Evolutionary conservation across 192 early-diverging fungal genomes (phyloP), one percentile per base, ranked within the genome.

Genomic region (Diversispora epigaea): DNA sequence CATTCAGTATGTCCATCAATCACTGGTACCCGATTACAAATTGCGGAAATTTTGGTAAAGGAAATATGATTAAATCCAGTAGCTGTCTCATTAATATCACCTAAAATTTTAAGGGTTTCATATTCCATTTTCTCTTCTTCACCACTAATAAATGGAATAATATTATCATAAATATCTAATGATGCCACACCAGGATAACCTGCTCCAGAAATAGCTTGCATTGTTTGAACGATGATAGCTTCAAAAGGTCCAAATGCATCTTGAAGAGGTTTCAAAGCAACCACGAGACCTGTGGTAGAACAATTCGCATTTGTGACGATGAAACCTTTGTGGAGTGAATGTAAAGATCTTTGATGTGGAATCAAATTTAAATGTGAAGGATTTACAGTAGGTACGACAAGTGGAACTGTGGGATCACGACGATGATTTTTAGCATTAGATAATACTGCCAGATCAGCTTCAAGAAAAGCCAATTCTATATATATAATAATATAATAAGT

Each of bases 351-450:
- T 83, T 96, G 95, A 75, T 89, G 85, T 21, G 87, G 71, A 67
- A 97, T 84, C 43, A 95, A 77, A 70, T 92, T 90, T 79, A 97
- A 91, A 80, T 99, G 97, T 44, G 89, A 84, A 0, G 96, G 78
- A 81, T 99, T 99, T 71, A 93, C 95, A 14, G 93, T 86, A 17
- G 97, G 97, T 8, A 99, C 97, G 62, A 97, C 91, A 73, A 99
- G 86, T 8, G 97, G 97, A 46, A 97, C 95, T 49, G 87, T 80
- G 3, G 91, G 89, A 73, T 93, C 86, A 82, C 95, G 96, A 70
- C 97, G 89, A 82, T 96, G 93, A 86, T 99, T 99, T 80, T 95
- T 95, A 58, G 97, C 96, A 80, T 99, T 99, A 61, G 95, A 97
- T 80, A 98, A 94, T 19, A 99, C 90, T 22, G 89, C 92, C 75